Conservation (phyloP, 208 protist species). For the Trypanosoma mega region DNA sequence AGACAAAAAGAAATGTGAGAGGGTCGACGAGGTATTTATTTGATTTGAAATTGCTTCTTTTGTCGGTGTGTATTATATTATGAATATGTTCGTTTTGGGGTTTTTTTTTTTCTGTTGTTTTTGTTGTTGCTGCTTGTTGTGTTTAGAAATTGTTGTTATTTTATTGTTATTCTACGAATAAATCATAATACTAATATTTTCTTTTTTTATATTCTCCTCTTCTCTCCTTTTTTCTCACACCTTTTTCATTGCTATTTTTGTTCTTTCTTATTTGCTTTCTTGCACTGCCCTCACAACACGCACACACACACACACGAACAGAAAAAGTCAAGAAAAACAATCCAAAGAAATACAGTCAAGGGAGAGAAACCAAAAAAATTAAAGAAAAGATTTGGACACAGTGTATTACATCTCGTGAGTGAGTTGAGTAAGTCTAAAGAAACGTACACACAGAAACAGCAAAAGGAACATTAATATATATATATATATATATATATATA, state of each 20-base stretch:
- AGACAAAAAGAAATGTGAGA: too few relatives aligned
- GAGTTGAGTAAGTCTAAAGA: not conserved
- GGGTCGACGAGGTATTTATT: not conserved
- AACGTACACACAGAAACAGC: not conserved
- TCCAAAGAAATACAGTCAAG: too few relatives aligned
- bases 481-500: slow-evolving; percentile 24
- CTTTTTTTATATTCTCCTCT: too few relatives aligned
- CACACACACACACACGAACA: not conserved
- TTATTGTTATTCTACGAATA: not conserved
- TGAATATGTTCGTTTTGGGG: not conserved
- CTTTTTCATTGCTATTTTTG: not conserved
- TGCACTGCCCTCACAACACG: slow-evolving; percentile 10
- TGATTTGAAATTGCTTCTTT: slow-evolving; percentile 9
- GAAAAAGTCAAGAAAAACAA: slow-evolving; percentile 11
- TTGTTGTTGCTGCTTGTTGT: not conserved
- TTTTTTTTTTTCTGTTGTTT: not conserved
- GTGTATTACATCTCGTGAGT: not conserved
- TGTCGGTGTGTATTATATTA: too few relatives aligned
- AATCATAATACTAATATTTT: too few relatives aligned
- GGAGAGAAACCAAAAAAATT: slow-evolving; percentile 5
- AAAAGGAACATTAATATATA: slow-evolving; percentile 8
- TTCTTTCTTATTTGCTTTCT: slow-evolving; percentile 9
- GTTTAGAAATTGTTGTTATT: too few relatives aligned
- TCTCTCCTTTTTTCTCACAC: not conserved
- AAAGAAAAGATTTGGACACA: slow-evolving; percentile 3